Evolutionary conservation across 2,329 filamentous ascomycete genomes (phyloP).

Genomic region (Claviceps humidiphila): DNA sequence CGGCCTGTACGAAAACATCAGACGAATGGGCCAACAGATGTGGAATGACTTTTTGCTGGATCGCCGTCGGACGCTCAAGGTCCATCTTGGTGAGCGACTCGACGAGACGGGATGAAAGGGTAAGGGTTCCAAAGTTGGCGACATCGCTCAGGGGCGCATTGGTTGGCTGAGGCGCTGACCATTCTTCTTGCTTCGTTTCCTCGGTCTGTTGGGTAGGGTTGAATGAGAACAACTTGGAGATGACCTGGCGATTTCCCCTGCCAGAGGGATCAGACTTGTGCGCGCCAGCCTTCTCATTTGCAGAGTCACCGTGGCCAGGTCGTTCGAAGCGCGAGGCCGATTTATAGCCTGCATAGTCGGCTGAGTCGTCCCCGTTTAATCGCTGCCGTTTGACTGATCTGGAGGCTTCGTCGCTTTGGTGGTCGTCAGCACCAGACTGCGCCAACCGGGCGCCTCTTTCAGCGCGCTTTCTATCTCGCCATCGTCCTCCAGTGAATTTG

Average conservation of each 20-base stretch:
- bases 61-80: constrained; percentile 82
- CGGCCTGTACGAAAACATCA: constrained; percentile 91
- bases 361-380: constrained; percentile 16
- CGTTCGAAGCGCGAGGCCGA: background rate
- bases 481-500: constrained; percentile 78
- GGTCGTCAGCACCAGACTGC: constrained; percentile 10
- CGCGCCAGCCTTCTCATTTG: constrained; percentile 7
- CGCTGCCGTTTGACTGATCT: constrained; percentile 34
- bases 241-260: constrained; percentile 41
- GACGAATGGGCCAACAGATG: constrained; percentile 67
- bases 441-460: constrained; percentile 20
- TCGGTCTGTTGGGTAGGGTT: constrained; percentile 64
- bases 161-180: constrained; percentile 55
- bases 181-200: constrained; percentile 36
- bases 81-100: constrained; percentile 76
- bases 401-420: constrained; percentile 16
- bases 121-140: constrained; percentile 75
- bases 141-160: constrained; percentile 83
- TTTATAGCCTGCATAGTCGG: constrained; percentile 2
- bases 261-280: constrained; percentile 9
- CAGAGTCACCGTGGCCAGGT: constrained; percentile 6
- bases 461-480: constrained; percentile 77
- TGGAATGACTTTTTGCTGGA: constrained; percentile 80
- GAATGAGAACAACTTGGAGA: constrained; percentile 85
- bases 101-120: constrained; percentile 67